Evolutionary conservation across 106 monocot genomes (phyloP), one percentile per base, ranked within the genome.

Genomic region (Posidonia australis): DNA sequence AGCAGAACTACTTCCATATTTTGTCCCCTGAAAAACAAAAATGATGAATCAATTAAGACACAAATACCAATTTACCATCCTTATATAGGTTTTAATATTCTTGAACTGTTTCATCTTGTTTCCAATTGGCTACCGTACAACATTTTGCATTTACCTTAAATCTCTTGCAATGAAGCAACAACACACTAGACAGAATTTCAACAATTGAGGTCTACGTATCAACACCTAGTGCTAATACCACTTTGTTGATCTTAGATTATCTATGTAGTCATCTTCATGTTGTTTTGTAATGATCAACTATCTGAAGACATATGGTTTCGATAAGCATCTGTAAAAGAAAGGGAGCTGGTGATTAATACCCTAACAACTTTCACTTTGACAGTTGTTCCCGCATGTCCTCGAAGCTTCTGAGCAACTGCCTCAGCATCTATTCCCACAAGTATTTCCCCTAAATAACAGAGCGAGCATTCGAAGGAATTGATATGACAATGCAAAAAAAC

Each of bases 301-400:
- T 23, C 2, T 23, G 24, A 25, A 1, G 4, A 36, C 36, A 36
- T 36, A 2, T 36, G 7, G 7, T 7, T 36, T 36, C 7, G 36
- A 7, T 61, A 21, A 42, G 18, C 11, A 20, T 41, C 2, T 23
- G 29, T 46, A 24, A 18, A 63, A 59, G 28, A 43, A 48, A 62
- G 5, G 20, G 14, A 44, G 46, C 31, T n/a, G 25, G 20, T 49
- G 21, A 3, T 54, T 54, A 47, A 65, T 84, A 84, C 81, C 64
- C 65, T 80, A 66, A 70, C 66, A 72, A 94, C 51, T 76, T 94
- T 94, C 25, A 94, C 79, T 68, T 63, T 90, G 13, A 94, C 94
- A 74, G 76, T 90, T 26, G 86, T 84, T 67, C 94, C 94, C 52
- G 71, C 84, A 76, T 68, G 86, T 48, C 94, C 90, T 76, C 90